Evolutionary conservation across 2,329 filamentous ascomycete genomes (phyloP).

Genomic region (Botryotinia narcissicola): DNA sequence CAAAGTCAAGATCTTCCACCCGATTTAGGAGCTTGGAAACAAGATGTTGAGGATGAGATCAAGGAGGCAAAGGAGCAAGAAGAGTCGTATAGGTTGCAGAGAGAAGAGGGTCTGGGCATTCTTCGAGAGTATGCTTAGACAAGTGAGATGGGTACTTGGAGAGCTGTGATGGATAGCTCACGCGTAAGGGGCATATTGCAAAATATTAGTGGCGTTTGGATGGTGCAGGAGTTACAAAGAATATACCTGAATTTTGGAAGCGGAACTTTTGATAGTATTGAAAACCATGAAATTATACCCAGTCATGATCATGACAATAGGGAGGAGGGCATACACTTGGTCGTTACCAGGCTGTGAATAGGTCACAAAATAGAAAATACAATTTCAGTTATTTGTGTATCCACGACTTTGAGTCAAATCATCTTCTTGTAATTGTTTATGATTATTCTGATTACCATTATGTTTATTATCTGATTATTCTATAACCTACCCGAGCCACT

Average conservation of each 20-base stretch:
- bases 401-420: neutral
- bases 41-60: conserved; percentile 66
- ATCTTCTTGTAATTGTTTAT: neutral
- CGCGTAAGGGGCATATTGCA: neutral
- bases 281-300: neutral
- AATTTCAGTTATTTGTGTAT: neutral
- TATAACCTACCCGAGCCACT: neutral
- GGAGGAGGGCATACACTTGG: neutral
- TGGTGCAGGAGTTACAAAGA: conserved; percentile 8
- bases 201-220: conserved; percentile 5
- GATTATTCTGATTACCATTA: neutral
- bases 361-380: neutral
- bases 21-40: conserved; percentile 65
- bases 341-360: neutral
- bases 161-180: neutral
- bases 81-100: conserved; percentile 50
- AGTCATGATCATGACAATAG: neutral
- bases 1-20: conserved; percentile 79
- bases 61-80: conserved; percentile 62
- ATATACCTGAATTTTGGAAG: conserved; percentile 2
- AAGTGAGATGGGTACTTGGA: neutral
- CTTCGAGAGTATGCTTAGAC: conserved; percentile 48
- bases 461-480: neutral
- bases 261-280: neutral
- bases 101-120: conserved; percentile 57